Evolutionary conservation across 2,329 filamentous ascomycete genomes (phyloP).

Genomic region (Metarhizium sp.): DNA sequence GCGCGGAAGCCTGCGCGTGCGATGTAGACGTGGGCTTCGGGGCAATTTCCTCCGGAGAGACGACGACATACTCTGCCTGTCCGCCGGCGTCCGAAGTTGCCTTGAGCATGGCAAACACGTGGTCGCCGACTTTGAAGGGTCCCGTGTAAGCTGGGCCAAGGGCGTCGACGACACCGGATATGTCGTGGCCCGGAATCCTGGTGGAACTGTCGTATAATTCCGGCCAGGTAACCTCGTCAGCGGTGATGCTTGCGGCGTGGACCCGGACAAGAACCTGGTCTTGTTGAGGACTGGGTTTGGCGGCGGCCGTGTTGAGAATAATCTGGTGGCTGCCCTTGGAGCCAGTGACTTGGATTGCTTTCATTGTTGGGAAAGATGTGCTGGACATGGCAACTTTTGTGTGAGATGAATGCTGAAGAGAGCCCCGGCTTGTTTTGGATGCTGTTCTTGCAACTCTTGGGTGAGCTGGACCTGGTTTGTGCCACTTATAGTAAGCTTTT

Average conservation of each 20-base stretch:
- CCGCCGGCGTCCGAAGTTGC: slow-evolving; percentile 12
- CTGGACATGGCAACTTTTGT: neutral
- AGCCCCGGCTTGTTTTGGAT: neutral
- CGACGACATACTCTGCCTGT: slow-evolving; percentile 20
- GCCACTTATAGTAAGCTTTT: neutral
- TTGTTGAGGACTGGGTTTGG: slow-evolving; percentile 10
- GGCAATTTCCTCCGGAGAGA: slow-evolving; percentile 7
- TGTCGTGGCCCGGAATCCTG: slow-evolving; percentile 25
- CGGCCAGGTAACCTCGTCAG: slow-evolving; percentile 23
- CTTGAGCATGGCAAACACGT: slow-evolving; percentile 19
- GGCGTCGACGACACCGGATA: slow-evolving; percentile 21
- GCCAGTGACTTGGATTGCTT: slow-evolving; percentile 22
- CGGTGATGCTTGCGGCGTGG: slow-evolving; percentile 23
- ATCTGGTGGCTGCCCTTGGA: slow-evolving; percentile 11
- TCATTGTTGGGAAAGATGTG: slow-evolving; percentile 16
- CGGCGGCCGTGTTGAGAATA: slow-evolving; percentile 6
- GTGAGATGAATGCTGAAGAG: too few species aligned
- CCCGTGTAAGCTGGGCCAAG: slow-evolving; percentile 17
- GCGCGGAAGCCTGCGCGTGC: slow-evolving; percentile 17
- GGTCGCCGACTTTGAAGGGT: slow-evolving; percentile 8
- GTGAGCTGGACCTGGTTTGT: neutral
- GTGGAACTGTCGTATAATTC: slow-evolving; percentile 19
- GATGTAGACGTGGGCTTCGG: slow-evolving; percentile 13
- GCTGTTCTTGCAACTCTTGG: neutral
- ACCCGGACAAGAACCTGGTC: slow-evolving; percentile 21